A percentile compares a stretch with the other conserved stretches of the same genome.
These are phyloP conservation scores for Lactarius akahatsu DNA, from an alignment of 768 basidiomycete species.

Conservation along the genomic window DNA sequence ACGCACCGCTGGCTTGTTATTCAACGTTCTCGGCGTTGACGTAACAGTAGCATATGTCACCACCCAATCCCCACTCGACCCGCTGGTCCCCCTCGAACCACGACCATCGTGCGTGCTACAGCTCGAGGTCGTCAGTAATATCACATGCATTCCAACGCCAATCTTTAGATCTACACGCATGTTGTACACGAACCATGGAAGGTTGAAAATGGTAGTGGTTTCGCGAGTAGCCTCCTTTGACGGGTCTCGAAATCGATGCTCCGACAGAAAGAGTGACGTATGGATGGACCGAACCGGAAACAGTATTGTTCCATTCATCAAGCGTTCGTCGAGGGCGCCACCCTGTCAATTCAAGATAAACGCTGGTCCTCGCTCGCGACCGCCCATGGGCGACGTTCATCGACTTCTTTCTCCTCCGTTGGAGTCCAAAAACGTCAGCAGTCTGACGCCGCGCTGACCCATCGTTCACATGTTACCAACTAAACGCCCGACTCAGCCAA, in stretches of 20 bases:
- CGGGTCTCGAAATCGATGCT: background rate
- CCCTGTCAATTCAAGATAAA: background rate
- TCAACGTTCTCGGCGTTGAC: slow-evolving; percentile 8
- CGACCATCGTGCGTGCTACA: background rate
- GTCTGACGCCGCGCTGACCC: slow-evolving; percentile 1
- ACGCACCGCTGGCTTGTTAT: background rate
- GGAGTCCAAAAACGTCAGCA: background rate
- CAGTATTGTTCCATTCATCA: background rate
- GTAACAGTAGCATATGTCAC: slow-evolving; percentile 17
- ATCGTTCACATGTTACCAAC: background rate
- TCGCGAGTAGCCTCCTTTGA: too few relatives aligned
- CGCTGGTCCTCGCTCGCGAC: background rate
- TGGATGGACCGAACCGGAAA: background rate
- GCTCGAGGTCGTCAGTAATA: background rate
- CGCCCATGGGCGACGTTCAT: background rate
- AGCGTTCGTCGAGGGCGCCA: background rate
- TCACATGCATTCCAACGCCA: slow-evolving; percentile 8
- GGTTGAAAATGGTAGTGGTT: too few relatives aligned
- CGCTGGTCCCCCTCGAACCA: background rate
- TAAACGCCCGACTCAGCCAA: background rate
- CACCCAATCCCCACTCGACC: background rate
- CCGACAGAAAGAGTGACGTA: background rate
- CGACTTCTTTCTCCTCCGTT: background rate
- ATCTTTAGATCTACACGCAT: background rate
- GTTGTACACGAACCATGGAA: background rate